Conservation (phyloP, 176 grass and related monocot genomes). For the Lolium rigidum region DNA sequence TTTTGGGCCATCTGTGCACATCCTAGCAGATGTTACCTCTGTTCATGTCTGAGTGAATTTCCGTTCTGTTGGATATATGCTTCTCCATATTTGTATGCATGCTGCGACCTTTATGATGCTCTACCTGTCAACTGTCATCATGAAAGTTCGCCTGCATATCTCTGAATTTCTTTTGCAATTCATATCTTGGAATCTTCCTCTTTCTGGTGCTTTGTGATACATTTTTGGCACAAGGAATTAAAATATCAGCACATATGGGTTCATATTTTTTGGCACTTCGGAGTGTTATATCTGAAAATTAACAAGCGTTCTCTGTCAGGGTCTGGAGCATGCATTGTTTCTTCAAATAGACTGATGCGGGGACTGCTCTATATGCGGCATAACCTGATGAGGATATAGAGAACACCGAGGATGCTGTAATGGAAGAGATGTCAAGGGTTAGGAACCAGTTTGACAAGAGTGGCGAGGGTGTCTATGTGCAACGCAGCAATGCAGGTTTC, state of each 20-base stretch:
- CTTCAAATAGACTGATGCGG: conserved; percentile 36
- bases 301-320: conserved; percentile 52
- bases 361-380: conserved; percentile 85
- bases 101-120: too few relatives aligned
- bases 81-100: too few relatives aligned
- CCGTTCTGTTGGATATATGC: too few relatives aligned
- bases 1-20: too few relatives aligned
- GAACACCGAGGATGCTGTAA: conserved; percentile 65
- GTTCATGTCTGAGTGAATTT: too few relatives aligned
- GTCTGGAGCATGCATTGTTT: conserved; percentile 79
- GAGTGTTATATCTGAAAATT: conserved; percentile 11
- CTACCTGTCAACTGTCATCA: too few relatives aligned
- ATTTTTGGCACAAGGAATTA: conserved; percentile 71
- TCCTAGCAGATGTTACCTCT: too few relatives aligned
- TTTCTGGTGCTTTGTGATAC: too few relatives aligned
- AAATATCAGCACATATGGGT: conserved; percentile 88
- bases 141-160: too few relatives aligned
- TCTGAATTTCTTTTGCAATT: too few relatives aligned
- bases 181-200: too few relatives aligned
- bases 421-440: conserved; percentile 88
- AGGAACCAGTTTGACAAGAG: conserved; percentile 79
- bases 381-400: conserved; percentile 71
- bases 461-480: conserved; percentile 92
- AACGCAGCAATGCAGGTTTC: too few relatives aligned
- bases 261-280: conserved; percentile 24